Evolutionary conservation across 2,329 filamentous ascomycete genomes (phyloP), one percentile per base, ranked within the genome.

Genomic region (Aspergillus fructus): DNA sequence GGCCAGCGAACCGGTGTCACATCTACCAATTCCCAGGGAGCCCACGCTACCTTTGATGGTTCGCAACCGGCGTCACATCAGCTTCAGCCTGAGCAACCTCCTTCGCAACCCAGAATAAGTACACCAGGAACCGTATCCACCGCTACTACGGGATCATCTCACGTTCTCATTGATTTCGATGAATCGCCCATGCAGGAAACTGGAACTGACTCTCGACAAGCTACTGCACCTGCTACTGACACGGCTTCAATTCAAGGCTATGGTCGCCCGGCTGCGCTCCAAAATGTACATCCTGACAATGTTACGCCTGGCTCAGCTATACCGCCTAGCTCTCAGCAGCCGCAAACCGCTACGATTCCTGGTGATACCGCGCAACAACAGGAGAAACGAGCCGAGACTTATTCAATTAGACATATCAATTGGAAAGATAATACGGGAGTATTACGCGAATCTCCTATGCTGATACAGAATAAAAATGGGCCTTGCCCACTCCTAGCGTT

Each of bases 401-500:
- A 99, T 67, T 89, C 92, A 55, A 93, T 97, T 71, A 96, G 96
- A 71, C 92, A 93, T 59, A 88, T 97, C 60, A 87, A 85, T 59
- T 97, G 93, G 93, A 81, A 87, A 59, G 91, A 97, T 71, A 83
- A 71, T 0, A 71, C 79, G 1, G 80, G 83, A n/a, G 85, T 85
- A 53, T 80, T 90, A 39, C 83, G 91, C 43, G 82, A 83, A n/a
- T 93, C 91, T 0, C 93, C 94, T 0, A 91, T 97, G 55, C 79
- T 97, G 41, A 87, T 96, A 3, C 93, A 99, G 69, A 97, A 97
- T 65, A 86, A 88, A 56, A 99, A 99, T 67, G 94, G 94, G 0
- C 94, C 94, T 1, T 99, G 94, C 73, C 94, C 94, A 1, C 77
- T 99, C 13, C 85, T 99, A 24, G 94, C 94, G 2, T 80, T 99